phyloP scores from a whole-genome alignment of 805 yeast genomes.

The Kodamaea neixiangensis region DNA sequence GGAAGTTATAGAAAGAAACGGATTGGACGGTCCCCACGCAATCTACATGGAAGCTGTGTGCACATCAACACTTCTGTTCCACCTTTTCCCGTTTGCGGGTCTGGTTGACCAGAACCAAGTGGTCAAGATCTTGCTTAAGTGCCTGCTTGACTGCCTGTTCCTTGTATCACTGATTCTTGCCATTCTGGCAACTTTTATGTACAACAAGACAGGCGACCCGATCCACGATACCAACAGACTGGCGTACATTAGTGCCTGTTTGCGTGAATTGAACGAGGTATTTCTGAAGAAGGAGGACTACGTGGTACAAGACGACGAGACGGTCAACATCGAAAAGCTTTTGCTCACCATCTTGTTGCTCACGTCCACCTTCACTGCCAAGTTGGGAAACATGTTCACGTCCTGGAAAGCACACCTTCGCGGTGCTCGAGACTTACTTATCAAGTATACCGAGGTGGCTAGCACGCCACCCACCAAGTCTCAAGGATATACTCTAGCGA shows the following conservation, averaged over 20 bases:
- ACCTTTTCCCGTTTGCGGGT: constrained; percentile 40
- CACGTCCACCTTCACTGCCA: constrained; percentile 26
- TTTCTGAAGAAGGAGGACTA: constrained; percentile 17
- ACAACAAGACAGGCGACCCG: constrained; percentile 22
- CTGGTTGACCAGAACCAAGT: constrained; percentile 37
- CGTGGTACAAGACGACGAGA: constrained; percentile 13
- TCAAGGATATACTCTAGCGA: constrained; percentile 26
- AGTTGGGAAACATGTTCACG: constrained; percentile 13
- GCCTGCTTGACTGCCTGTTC: constrained; percentile 23
- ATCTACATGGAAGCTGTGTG: constrained; percentile 33
- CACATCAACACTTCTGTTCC: constrained; percentile 30
- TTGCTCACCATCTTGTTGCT: constrained; percentile 27
- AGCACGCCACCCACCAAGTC: constrained; percentile 8
- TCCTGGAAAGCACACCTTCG: constrained; percentile 27
- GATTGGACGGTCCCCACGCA: constrained; percentile 30
- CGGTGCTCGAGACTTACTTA: constrained; percentile 28
- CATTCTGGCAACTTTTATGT: constrained; percentile 29
- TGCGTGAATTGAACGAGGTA: constrained; percentile 21
- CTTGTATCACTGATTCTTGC: constrained; percentile 26
- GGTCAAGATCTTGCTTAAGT: constrained; percentile 25
- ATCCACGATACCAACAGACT: constrained; percentile 22
- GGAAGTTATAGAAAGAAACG: constrained; percentile 22
- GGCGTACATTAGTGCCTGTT: constrained; percentile 22
- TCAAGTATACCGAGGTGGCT: constrained; percentile 20
- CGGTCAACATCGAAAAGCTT: constrained; percentile 23